Base-by-base conservation (phyloP, 1,284 basidiomycete species). In the Schizophyllum commune region DNA sequence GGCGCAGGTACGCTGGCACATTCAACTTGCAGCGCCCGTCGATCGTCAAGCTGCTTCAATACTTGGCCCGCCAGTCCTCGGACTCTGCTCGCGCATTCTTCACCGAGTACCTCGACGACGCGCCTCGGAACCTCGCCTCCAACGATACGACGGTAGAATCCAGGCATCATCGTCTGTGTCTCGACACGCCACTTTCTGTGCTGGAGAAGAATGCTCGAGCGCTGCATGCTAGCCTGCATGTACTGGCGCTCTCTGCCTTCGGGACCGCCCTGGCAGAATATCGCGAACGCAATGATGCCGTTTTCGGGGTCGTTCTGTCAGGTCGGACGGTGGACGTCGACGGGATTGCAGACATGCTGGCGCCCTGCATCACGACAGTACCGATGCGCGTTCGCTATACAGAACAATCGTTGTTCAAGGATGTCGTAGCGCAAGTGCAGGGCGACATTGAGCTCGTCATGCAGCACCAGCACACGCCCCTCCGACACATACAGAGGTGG, bases 261-360 rank as follows among this genome's bases (percentile, higher is more conserved):
- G 59, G 62, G 17, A 39, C 60, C 27, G 62, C 62, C 15, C 51
- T 54, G 9, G 59, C 55, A 33, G 62, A 60, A 22, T 60, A 57
- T 32, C 59, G 59, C 19, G 47, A 33, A 55, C 32, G 20, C 11
- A 58, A 56, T 32, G 62, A 60, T 39, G 8, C 52, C 52, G 62
- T 63, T 27, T 55, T 55, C 19, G 19, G 62, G 64, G 64, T 65
- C 13, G 65, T 66, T 33, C 64, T 65, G 21, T 66, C 64, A 19
- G 65, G 65, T 7, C 62, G 65, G 15, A 62, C 62, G 9, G 54
- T 65, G n/a, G 52, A 61, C 5, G 61, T 65, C 17, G 60, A 62
- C 7, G 62, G 51, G 22, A 59, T 61, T 9, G 64, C 63, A 15
- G 60, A 55, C 11, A 59, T 65, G 47, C 20, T 55, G 60, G 59